A percentile compares a stretch with the other conserved stretches of the same genome.
Evolutionary conservation across 306 rosid genomes (phyloP).

Genomic region (Corylus americana): DNA sequence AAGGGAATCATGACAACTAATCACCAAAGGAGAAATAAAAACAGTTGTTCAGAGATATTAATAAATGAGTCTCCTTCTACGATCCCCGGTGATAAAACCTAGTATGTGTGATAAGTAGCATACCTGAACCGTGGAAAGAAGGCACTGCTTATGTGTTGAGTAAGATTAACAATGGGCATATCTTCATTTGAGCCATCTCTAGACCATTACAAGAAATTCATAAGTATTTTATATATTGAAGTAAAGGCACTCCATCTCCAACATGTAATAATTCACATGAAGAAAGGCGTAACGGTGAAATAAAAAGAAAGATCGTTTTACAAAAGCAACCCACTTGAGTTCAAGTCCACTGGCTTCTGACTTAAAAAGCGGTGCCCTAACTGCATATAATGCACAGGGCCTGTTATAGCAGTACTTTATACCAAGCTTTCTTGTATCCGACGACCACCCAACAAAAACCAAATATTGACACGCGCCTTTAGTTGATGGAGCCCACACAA

Average conservation of each 20-base stretch:
- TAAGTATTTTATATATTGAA: background rate
- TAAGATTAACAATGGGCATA: constrained; percentile 44
- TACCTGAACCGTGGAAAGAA: constrained; percentile 86
- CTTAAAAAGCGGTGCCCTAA: constrained; percentile 42
- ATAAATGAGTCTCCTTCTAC: background rate
- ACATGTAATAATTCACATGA: constrained; percentile 9
- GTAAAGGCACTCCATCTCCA: background rate
- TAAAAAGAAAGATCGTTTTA: constrained; percentile 12
- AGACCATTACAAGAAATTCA: constrained; percentile 26
- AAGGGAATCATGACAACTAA: too few species aligned
- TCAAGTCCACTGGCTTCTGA: constrained; percentile 46
- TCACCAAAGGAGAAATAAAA: too few species aligned
- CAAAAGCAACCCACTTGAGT: constrained; percentile 51
- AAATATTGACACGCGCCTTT: constrained; percentile 52
- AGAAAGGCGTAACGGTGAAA: background rate
- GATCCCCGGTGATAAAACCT: background rate
- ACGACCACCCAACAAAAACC: constrained; percentile 89
- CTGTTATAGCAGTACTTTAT: constrained; percentile 81
- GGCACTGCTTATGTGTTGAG: constrained; percentile 73
- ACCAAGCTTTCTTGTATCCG: constrained; percentile 72
- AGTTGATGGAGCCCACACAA: constrained; percentile 72
- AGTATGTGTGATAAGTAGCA: constrained; percentile 10
- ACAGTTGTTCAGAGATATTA: too few species aligned
- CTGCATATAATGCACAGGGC: constrained; percentile 70
- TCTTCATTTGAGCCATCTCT: constrained; percentile 51